Conservation (phyloP, 2,329 filamentous ascomycete species). For the Colletotrichum tropicale region DNA sequence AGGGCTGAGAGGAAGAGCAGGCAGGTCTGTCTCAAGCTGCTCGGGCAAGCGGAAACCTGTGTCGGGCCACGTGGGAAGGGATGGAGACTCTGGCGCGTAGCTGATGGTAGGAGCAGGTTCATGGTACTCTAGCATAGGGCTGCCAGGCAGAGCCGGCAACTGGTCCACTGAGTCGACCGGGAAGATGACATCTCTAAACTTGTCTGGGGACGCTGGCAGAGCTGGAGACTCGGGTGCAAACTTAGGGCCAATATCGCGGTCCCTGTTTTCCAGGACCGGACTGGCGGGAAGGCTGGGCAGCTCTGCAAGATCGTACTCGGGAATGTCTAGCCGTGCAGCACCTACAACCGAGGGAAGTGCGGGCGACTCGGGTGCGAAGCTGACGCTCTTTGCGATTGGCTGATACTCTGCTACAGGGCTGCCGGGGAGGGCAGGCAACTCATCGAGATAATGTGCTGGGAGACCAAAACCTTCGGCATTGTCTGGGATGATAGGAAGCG, state of each 20-base stretch:
- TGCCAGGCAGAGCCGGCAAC: slow-evolving; percentile 17
- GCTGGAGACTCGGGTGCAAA: not conserved
- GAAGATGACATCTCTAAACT: not conserved
- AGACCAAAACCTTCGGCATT: not conserved
- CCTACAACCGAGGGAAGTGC: not conserved
- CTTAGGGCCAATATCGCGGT: not conserved
- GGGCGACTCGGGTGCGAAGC: not conserved
- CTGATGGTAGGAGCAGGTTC: not conserved
- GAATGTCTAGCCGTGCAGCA: not conserved
- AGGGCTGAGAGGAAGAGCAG: not conserved
- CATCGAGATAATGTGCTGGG: not conserved
- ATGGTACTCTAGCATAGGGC: slow-evolving; percentile 7
- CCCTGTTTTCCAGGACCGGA: not conserved
- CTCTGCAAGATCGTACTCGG: not conserved
- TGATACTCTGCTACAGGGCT: not conserved
- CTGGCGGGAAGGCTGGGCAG: not conserved
- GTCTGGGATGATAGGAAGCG: not conserved
- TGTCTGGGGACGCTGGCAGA: not conserved
- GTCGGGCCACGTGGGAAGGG: not conserved
- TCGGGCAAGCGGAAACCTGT: not conserved
- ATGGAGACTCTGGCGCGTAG: not conserved
- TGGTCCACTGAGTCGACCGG: not conserved
- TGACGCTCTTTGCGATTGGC: not conserved
- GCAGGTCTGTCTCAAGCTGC: not conserved
- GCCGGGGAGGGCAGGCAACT: not conserved